A percentile compares a stretch with the other conserved stretches of the same genome.
phyloP scores from a whole-genome alignment of 768 basidiomycete species.

The Guyanaporus albipodus region DNA sequence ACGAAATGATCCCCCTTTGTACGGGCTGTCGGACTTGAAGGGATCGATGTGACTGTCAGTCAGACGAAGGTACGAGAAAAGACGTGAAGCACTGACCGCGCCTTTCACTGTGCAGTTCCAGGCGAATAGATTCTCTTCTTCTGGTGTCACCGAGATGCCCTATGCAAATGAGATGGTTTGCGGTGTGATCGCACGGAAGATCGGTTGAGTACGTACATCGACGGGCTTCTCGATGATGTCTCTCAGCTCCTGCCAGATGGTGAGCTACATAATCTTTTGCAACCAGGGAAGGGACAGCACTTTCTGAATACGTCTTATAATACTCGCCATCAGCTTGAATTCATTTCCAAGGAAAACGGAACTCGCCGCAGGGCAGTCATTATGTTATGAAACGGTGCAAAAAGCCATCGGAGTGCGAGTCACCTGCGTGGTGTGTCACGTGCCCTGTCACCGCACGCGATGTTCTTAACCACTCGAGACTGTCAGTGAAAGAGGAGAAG shows the following conservation, averaged over 20 bases:
- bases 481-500: no score
- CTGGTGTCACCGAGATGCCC: slow-evolving; percentile 59
- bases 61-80: slow-evolving; percentile 1
- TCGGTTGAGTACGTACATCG: slow-evolving; percentile 42
- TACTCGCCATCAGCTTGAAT: slow-evolving; percentile 20
- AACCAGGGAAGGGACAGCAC: slow-evolving; percentile 33
- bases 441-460: no score
- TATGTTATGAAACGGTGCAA: no score
- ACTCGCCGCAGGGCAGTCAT: slow-evolving; percentile 42
- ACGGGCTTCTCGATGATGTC: slow-evolving; percentile 62
- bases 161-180: slow-evolving; percentile 27
- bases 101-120: slow-evolving; percentile 81
- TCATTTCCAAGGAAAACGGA: background rate
- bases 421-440: slow-evolving; percentile 14
- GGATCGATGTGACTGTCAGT: slow-evolving; percentile 3
- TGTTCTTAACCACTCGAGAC: no score
- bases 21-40: slow-evolving; percentile 68
- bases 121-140: slow-evolving; percentile 68
- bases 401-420: background rate
- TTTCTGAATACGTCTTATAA: slow-evolving; percentile 77
- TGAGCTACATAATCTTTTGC: slow-evolving; percentile 7
- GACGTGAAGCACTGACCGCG: slow-evolving; percentile 43
- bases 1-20: slow-evolving; percentile 76
- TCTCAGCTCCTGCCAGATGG: slow-evolving; percentile 53
- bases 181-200: slow-evolving; percentile 7